A percentile compares a stretch with the other conserved stretches of the same genome.
These are phyloP conservation scores for Mesotaenium endlicherianum DNA, from an alignment of 139 green algal species.

Conservation along the genomic window DNA sequence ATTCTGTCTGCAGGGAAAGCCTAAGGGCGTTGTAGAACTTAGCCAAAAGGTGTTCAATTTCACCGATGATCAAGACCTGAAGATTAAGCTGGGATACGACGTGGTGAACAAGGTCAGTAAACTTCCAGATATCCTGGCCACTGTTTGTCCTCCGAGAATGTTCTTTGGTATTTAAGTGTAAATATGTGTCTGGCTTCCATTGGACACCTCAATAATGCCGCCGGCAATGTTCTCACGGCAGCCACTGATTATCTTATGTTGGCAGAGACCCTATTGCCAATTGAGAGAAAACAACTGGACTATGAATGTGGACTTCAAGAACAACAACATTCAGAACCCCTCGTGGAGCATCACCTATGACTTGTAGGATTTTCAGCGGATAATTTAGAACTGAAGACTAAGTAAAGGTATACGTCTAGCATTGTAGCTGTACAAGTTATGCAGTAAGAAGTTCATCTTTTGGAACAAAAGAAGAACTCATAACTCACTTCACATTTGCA, in stretches of 20 bases:
- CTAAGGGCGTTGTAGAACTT: conserved; percentile 55
- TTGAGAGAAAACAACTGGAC: conserved; percentile 75
- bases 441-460: too few species aligned
- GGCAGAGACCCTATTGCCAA: conserved; percentile 53
- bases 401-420: too few species aligned
- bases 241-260: neutral
- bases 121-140: too few species aligned
- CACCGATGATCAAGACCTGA: conserved; percentile 71
- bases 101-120: too few species aligned
- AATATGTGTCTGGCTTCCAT: too few species aligned
- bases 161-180: too few species aligned
- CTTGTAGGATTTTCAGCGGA: too few species aligned
- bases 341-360: conserved; percentile 29
- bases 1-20: conserved; percentile 24
- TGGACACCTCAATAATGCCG: too few species aligned
- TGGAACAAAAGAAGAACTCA: too few species aligned
- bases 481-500: too few species aligned
- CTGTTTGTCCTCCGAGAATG: too few species aligned
- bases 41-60: conserved; percentile 72
- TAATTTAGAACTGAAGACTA: neutral
- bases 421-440: too few species aligned
- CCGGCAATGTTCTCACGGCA: neutral
- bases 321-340: neutral
- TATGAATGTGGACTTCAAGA: conserved; percentile 53
- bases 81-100: conserved; percentile 63